Base-by-base conservation (phyloP, 2,329 filamentous ascomycete genomes). In the Fusarium temperatum region DNA sequence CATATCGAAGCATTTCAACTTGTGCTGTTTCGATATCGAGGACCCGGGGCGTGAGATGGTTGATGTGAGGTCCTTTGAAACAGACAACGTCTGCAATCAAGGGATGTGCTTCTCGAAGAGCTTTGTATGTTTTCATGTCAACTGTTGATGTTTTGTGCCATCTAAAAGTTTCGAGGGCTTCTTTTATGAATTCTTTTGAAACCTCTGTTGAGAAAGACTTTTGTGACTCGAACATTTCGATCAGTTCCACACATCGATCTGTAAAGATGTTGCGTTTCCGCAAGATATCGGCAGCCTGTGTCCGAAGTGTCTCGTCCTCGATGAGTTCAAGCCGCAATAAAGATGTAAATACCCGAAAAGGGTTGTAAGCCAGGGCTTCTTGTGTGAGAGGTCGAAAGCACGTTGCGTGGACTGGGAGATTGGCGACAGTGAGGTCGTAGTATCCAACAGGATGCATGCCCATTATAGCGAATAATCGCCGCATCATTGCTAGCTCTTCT, bases 1-100 rank as follows among this genome's bases (percentile, higher is more conserved):
- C 83, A 5, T 76, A 75, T 2, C 71, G 64, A 0, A 77, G 55
- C 87, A 89, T 89, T 7, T 73, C 70, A 5, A 71, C 51, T 60
- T 88, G 86, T 2, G 83, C 85, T 0, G 80, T 73, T 15, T 83
- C 80, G 32, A 89, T 89, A 61, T 88, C 84, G 8, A 88, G 78
- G 0, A 86, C 86, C 4, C 86, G 81, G 0, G 87, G 87, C 0
- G 87, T 88, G 4, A 89, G 82, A 61, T 89, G 87, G 67, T 89
- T 89, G 73, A 89, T 87, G 70, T 89, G 87, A 3, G 85, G 79
- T 35, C 80, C 85, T 11, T 71, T 73, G 67, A 84, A 83, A 55
- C 77, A 82, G 1, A 78, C 85, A 47, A 88, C 84, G 62, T 88
- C 87, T 2, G 86, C 86, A 8, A 88, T 77, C 7, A 88, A 79